Percentiles rank a stretch among this genome's conserved stretches.
These are phyloP conservation scores for Cyclotella cryptica DNA, from an alignment of 108 stramenopile species.

Conservation along the genomic window DNA sequence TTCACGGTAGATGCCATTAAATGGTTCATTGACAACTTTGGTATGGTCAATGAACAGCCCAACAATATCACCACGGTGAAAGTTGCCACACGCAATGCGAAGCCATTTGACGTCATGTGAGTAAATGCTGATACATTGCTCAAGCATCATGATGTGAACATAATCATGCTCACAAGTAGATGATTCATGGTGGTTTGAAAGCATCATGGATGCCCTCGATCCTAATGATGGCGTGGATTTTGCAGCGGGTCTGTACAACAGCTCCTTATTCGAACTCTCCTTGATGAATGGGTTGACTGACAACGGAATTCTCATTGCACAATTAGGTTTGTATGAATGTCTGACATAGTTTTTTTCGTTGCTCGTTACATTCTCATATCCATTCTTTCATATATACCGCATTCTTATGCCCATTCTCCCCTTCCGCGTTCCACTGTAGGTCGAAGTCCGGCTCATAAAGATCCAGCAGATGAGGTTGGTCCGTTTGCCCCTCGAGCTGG, in stretches of 20 bases:
- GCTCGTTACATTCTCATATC: background rate
- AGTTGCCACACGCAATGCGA: background rate
- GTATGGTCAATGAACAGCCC: background rate
- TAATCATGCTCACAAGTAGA: too few relatives aligned
- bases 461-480: constrained; percentile 14
- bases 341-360: background rate
- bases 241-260: constrained; percentile 35
- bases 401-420: background rate
- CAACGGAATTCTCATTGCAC: constrained; percentile 30
- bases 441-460: background rate
- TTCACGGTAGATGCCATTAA: constrained; percentile 60
- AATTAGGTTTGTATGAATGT: constrained; percentile 1
- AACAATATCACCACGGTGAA: background rate
- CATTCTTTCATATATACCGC: background rate
- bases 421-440: background rate
- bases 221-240: constrained; percentile 33
- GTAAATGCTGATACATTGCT: background rate
- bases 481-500: constrained; percentile 4
- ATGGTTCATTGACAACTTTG: constrained; percentile 64
- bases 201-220: constrained; percentile 51
- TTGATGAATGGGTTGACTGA: constrained; percentile 35
- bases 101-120: constrained; percentile 41
- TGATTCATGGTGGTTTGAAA: background rate
- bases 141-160: background rate
- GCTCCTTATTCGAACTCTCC: constrained; percentile 21